Evolutionary conservation across 108 stramenopile genomes (phyloP), one percentile per base, ranked within the genome.

Genomic region (Nitzschia sp.): DNA sequence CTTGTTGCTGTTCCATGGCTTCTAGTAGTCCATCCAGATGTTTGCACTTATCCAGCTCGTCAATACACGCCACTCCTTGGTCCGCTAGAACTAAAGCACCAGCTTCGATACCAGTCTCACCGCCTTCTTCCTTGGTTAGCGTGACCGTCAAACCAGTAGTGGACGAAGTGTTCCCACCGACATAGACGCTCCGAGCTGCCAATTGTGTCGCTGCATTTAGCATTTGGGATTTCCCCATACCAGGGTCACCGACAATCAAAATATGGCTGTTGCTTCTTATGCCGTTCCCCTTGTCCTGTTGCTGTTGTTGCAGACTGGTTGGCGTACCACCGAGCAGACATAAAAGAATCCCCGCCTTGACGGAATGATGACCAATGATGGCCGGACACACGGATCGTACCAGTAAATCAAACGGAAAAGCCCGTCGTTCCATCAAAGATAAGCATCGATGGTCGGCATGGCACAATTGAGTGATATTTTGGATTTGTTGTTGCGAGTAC

Each of bases 1-100:
- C 92, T 60, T 87, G 87, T 72, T 99, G 98, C 68, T 99, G 99
- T 77, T 99, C 99, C 99, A 99, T 99, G 15, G 97, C 97, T 80
- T 99, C 99, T 55, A 98, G 80, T 3, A 99, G 80, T 54, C 88
- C 93, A 72, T 92, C 93, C 68, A 90, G 83, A 69, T 92, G 83
- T 48, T 80, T 90, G 74, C 95, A 98, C 95, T 99, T 99, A 76
- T 99, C 99, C 54, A 99, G 89, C 69, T 99, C 99, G 68, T 99
- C 99, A 67, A 99, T 97, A 77, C 97, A 98, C 71, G 97, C 97
- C 6, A 98, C 88, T 31, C 98, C 99, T 63, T 92, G 86, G 69
- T 98, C 98, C 0, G 95, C 94, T 34, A 99, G 70, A 5, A 99
- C 96, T 35, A 99, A 74, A 1, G 99, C 99, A 25, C 99, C 99